Evolutionary conservation across 2,329 filamentous ascomycete species (phyloP).

Genomic region (Xenosphaeropsis pyriputrescens): DNA sequence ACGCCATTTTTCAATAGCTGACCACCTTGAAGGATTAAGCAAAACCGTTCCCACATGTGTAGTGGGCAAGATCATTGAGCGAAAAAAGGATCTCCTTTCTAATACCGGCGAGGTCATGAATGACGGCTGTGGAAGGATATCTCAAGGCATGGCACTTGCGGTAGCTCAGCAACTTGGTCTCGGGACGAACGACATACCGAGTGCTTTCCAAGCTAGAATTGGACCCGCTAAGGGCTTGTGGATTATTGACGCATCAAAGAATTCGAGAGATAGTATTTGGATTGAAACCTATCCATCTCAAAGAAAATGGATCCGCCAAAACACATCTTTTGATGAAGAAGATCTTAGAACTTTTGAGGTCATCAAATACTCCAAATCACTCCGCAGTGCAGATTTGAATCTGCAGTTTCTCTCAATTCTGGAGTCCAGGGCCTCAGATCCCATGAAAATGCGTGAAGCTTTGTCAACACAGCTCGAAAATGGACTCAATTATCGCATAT

Average conservation of each 20-base stretch:
- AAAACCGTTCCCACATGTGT: neutral
- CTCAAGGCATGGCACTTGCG: constrained; percentile 36
- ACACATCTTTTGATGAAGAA: constrained; percentile 19
- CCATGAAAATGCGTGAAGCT: constrained; percentile 24
- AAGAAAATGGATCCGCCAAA: constrained; percentile 46
- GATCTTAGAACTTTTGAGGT: constrained; percentile 53
- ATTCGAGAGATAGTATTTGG: constrained; percentile 35
- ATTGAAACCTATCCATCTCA: constrained; percentile 55
- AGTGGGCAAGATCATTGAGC: constrained; percentile 27
- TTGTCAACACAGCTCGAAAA: constrained; percentile 34
- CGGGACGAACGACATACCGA: constrained; percentile 30
- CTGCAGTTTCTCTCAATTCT: constrained; percentile 56
- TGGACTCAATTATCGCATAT: constrained; percentile 35
- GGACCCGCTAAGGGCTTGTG: constrained; percentile 65
- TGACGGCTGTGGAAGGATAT: constrained; percentile 53
- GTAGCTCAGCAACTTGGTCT: constrained; percentile 37
- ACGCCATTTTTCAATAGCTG: neutral
- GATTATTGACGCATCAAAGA: constrained; percentile 38
- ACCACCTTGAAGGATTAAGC: neutral
- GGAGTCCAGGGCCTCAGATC: constrained; percentile 37
- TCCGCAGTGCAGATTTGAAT: constrained; percentile 43
- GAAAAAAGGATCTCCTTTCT: constrained; percentile 23
- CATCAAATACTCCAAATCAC: constrained; percentile 27
- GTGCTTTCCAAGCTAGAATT: constrained; percentile 55
- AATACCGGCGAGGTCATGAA: constrained; percentile 37